Evolutionary conservation across 208 protist genomes (phyloP).

Genomic region (Trypanosoma conorhini): DNA sequence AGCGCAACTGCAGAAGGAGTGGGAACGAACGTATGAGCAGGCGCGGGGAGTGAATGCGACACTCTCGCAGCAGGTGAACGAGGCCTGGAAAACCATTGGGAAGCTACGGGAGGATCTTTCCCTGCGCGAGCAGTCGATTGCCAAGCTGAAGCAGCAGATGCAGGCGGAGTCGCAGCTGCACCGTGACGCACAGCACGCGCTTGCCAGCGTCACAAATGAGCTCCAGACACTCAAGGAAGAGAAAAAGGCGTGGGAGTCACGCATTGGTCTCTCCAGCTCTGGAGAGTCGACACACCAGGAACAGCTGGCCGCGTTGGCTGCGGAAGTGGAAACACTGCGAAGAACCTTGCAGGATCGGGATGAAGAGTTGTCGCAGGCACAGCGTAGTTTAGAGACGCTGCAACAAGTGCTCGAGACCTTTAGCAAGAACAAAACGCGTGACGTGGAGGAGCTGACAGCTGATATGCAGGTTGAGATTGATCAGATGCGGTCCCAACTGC

Average conservation of each 20-base stretch:
- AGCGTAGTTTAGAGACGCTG: conserved; percentile 35
- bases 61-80: conserved; percentile 59
- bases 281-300: conserved; percentile 23
- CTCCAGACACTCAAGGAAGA: conserved; percentile 54
- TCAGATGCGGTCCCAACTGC: conserved; percentile 35
- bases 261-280: conserved; percentile 9
- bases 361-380: conserved; percentile 38
- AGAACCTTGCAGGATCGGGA: conserved; percentile 39
- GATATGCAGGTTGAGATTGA: conserved; percentile 53
- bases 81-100: conserved; percentile 59
- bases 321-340: conserved; percentile 46
- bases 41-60: conserved; percentile 67
- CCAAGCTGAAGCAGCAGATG: conserved; percentile 39
- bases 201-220: conserved; percentile 35
- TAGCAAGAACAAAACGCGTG: conserved; percentile 31
- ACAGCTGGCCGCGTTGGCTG: conserved; percentile 22
- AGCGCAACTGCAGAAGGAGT: conserved; percentile 54
- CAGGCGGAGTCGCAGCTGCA: conserved; percentile 34
- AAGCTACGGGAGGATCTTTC: conserved; percentile 60
- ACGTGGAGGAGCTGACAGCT: conserved; percentile 41
- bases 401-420: conserved; percentile 46
- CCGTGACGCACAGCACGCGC: conserved; percentile 28
- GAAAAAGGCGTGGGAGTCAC: conserved; percentile 21
- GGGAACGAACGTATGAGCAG: conserved; percentile 84
- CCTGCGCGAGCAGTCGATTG: conserved; percentile 34